Evolutionary conservation across 768 basidiomycete species (phyloP).

Genomic region (Tylopilus balloui): DNA sequence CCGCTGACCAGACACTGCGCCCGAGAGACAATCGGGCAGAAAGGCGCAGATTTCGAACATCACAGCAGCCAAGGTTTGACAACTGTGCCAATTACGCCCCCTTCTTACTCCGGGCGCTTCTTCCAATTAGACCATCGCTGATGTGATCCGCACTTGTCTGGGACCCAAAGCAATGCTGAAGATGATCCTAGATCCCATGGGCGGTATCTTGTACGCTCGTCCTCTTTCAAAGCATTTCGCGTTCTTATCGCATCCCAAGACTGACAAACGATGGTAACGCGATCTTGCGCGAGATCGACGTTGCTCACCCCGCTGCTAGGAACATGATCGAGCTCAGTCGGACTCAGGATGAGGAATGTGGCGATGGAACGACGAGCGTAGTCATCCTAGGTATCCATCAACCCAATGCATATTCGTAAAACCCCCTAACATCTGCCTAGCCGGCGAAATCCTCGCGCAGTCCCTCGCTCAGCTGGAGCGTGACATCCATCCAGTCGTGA

Average conservation of each 20-base stretch:
- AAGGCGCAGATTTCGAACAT: constrained; percentile 98
- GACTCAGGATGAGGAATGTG: constrained; percentile 98
- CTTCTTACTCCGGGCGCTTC: not conserved
- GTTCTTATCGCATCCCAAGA: constrained; percentile 37
- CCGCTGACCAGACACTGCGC: constrained; percentile 68
- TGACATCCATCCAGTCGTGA: constrained; percentile 97
- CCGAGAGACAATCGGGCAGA: constrained; percentile 88
- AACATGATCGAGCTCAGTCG: constrained; percentile 98
- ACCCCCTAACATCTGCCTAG: constrained; percentile 32
- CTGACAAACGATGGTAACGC: constrained; percentile 99
- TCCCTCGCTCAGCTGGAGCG: constrained; percentile 91
- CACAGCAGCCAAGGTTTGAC: constrained; percentile 85
- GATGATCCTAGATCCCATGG: constrained; percentile 99
- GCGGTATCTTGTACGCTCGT: constrained; percentile 81
- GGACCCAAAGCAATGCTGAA: constrained; percentile 99
- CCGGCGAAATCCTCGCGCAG: constrained; percentile 96
- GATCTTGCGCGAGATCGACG: constrained; percentile 96
- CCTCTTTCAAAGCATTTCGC: not conserved
- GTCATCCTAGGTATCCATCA: constrained; percentile 81
- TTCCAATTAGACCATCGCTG: constrained; percentile 77
- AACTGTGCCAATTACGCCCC: too few species aligned
- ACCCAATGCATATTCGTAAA: not conserved
- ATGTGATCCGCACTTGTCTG: constrained; percentile 95
- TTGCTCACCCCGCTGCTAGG: constrained; percentile 97
- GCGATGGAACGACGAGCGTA: constrained; percentile 97